These are phyloP conservation scores for Cercophora sp. DNA, from an alignment of 495 filamentous ascomycete genomes.

Conservation along the genomic window DNA sequence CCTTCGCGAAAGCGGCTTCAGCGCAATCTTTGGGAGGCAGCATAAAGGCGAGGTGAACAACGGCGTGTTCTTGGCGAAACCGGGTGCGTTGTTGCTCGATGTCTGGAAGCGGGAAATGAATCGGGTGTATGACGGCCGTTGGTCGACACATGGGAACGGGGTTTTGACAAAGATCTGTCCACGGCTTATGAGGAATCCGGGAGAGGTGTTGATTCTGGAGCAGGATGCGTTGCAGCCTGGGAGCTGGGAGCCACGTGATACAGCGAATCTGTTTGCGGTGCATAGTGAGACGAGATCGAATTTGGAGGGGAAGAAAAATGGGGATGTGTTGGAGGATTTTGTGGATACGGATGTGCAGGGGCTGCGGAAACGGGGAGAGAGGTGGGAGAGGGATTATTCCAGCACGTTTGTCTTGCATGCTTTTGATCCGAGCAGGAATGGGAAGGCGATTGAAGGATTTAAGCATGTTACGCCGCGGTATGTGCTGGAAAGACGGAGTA, in stretches of 20 bases:
- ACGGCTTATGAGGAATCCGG: conserved; percentile 3
- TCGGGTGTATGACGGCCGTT: conserved; percentile 17
- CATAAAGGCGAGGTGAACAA: conserved; percentile 15
- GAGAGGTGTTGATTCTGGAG: conserved; percentile 23
- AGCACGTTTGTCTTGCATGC: conserved; percentile 19
- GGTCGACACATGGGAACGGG: conserved; percentile 19
- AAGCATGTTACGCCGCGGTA: conserved; percentile 16
- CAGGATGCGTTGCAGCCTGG: conserved; percentile 19
- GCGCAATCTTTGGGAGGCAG: conserved; percentile 12
- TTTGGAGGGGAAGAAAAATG: conserved; percentile 6
- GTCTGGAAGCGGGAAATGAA: conserved; percentile 15
- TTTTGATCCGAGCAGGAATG: conserved; percentile 12
- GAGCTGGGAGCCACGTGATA: conserved; percentile 14
- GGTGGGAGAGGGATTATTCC: conserved; percentile 18
- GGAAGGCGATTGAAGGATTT: conserved; percentile 13
- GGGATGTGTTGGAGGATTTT: conserved; percentile 5
- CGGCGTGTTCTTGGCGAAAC: conserved; percentile 15
- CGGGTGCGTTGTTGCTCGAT: not conserved
- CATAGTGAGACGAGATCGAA: conserved; percentile 29
- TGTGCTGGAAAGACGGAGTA: conserved; percentile 20
- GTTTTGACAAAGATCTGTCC: conserved; percentile 12
- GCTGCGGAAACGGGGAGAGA: conserved; percentile 6
- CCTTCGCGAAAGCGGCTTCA: conserved; percentile 16
- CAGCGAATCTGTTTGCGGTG: conserved; percentile 28
- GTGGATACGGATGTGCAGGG: conserved; percentile 13